phyloP scores from a whole-genome alignment of 1,284 basidiomycete species.

The Laetiporus sulphureus region DNA sequence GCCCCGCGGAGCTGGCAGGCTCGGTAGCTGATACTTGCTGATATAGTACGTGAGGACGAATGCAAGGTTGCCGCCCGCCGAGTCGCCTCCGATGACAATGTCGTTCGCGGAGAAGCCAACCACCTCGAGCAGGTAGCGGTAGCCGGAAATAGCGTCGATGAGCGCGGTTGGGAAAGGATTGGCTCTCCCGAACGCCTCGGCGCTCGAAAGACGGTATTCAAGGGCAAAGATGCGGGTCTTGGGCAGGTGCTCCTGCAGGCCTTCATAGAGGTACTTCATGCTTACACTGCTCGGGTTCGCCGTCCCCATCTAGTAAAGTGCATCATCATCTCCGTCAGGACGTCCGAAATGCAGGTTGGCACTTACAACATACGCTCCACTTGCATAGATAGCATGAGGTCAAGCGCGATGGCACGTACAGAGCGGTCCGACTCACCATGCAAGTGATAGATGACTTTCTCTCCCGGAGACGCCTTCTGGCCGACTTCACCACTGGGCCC shows the following conservation, averaged over 20 bases:
- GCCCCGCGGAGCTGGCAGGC: conserved; percentile 30
- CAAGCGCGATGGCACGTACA: background rate
- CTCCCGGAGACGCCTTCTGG: conserved; percentile 17
- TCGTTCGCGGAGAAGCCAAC: conserved; percentile 33
- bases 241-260: background rate
- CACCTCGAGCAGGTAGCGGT: conserved; percentile 5
- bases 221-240: background rate
- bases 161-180: background rate
- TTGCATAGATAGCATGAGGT: background rate
- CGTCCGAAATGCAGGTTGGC: background rate
- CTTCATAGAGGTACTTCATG: too few relatives aligned
- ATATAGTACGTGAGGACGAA: conserved; percentile 31
- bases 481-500: conserved; percentile 16
- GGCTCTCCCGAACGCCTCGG: conserved; percentile 18
- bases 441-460: conserved; percentile 14
- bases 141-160: background rate
- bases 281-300: too few relatives aligned
- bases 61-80: conserved; percentile 47
- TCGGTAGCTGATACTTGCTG: conserved; percentile 9
- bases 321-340: background rate
- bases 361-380: background rate
- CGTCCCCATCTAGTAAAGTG: too few relatives aligned
- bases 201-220: background rate
- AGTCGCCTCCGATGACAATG: conserved; percentile 45
- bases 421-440: conserved; percentile 9